These are phyloP conservation scores for Candida rishiriensis DNA, from an alignment of 805 yeast genomes.

Conservation along the genomic window DNA sequence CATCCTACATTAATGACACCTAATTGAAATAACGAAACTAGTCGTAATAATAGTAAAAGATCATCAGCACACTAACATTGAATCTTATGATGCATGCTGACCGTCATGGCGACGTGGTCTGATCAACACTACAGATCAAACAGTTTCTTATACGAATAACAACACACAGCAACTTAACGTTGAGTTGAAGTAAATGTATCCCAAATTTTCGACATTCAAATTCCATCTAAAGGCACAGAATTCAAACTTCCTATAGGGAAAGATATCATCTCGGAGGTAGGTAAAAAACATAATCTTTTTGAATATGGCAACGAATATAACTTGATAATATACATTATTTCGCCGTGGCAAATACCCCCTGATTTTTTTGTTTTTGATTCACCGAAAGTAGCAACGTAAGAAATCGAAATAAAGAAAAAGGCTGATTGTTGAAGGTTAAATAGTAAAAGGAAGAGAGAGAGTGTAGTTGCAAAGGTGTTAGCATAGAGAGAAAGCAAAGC, in stretches of 20 bases:
- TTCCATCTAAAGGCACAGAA: constrained; percentile 46
- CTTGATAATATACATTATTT: constrained; percentile 55
- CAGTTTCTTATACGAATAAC: too few relatives aligned
- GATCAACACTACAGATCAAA: too few relatives aligned
- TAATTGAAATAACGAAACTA: too few relatives aligned
- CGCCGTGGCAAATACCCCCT: constrained; percentile 70
- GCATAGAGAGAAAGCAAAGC: not conserved
- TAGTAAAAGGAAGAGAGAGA: too few relatives aligned
- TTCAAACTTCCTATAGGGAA: constrained; percentile 60
- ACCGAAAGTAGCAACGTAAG: constrained; percentile 5
- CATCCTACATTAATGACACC: too few relatives aligned
- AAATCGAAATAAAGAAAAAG: not conserved
- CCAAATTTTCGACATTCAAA: constrained; percentile 56
- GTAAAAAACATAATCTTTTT: constrained; percentile 30
- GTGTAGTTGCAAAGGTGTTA: not conserved
- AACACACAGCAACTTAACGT: too few relatives aligned
- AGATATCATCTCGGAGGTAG: constrained; percentile 56
- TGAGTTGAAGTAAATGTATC: constrained; percentile 21
- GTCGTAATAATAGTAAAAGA: too few relatives aligned
- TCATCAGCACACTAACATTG: too few relatives aligned
- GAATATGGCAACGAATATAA: constrained; percentile 60
- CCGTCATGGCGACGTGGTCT: too few relatives aligned
- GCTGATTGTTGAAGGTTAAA: not conserved
- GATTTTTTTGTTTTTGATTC: constrained; percentile 52
- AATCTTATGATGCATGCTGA: too few relatives aligned